A percentile compares a stretch with the other conserved stretches of the same genome.
These are phyloP conservation scores for Leccinum barrowsii DNA, from an alignment of 768 basidiomycete species.

Conservation along the genomic window DNA sequence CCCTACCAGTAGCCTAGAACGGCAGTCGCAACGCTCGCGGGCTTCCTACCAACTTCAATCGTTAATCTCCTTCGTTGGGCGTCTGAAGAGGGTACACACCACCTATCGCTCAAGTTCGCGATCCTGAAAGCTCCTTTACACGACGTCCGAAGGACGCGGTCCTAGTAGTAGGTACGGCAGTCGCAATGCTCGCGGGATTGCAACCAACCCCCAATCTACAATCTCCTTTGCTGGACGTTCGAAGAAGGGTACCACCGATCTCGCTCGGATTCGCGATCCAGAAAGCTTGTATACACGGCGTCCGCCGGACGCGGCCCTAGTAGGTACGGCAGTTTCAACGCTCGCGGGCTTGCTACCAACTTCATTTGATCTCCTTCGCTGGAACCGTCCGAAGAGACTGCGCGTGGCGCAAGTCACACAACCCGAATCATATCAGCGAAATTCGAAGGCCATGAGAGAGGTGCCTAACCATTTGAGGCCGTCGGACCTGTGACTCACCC, in stretches of 20 bases:
- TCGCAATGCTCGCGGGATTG: conserved; percentile 33
- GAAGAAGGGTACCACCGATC: too few species aligned
- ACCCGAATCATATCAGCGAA: not conserved
- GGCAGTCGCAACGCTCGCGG: too few species aligned
- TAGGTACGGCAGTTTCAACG: not conserved
- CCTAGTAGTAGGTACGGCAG: conserved; percentile 20
- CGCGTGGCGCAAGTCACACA: too few species aligned
- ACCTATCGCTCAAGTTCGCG: not conserved
- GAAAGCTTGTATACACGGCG: not conserved
- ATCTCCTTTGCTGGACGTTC: conserved; percentile 39
- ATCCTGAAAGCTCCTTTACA: too few species aligned
- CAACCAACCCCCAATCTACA: not conserved
- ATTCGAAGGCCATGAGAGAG: not conserved
- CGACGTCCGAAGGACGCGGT: conserved; percentile 10
- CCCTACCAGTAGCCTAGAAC: too few species aligned
- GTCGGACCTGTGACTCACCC: not conserved
- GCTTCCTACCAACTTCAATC: too few species aligned
- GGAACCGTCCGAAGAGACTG: not conserved
- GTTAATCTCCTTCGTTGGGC: too few species aligned
- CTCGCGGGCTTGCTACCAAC: not conserved
- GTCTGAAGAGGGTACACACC: too few species aligned
- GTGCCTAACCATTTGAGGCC: too few species aligned
- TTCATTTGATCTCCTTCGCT: not conserved
- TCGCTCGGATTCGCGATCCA: conserved; percentile 11
- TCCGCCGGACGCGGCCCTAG: not conserved